phyloP scores from a whole-genome alignment of 2,329 filamentous ascomycete genomes.

The Chalaropsis thielavioides region DNA sequence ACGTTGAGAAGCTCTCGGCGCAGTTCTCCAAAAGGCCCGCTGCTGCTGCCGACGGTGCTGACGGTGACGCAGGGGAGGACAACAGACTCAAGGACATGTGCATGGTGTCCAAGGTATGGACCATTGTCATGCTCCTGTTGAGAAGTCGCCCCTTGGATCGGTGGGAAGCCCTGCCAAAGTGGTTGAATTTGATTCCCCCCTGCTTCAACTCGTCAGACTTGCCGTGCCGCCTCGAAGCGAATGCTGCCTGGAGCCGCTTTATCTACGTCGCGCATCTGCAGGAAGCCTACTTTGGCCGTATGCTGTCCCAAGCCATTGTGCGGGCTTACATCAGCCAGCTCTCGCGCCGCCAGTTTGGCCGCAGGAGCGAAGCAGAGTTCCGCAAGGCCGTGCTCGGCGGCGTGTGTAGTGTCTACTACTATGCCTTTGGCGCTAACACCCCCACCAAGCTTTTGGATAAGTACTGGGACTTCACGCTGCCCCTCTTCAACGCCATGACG shows the following conservation, averaged over 20 bases:
- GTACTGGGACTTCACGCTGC: slow-evolving; percentile 66
- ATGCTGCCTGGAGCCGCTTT: slow-evolving; percentile 73
- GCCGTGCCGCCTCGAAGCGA: slow-evolving; percentile 58
- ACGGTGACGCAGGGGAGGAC: not conserved
- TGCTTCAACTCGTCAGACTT: slow-evolving; percentile 72
- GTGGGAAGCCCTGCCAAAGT: slow-evolving; percentile 62
- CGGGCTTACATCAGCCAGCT: slow-evolving; percentile 14
- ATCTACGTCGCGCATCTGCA: slow-evolving; percentile 59
- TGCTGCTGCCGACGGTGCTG: slow-evolving; percentile 10
- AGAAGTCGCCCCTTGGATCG: slow-evolving; percentile 43
- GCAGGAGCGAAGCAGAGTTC: slow-evolving; percentile 42
- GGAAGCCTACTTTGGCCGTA: slow-evolving; percentile 42
- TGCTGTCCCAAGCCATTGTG: slow-evolving; percentile 24
- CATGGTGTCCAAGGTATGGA: slow-evolving; percentile 79
- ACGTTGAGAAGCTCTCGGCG: slow-evolving; percentile 49
- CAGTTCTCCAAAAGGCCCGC: slow-evolving; percentile 49
- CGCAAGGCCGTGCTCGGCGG: slow-evolving; percentile 47
- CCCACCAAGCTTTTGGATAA: slow-evolving; percentile 51
- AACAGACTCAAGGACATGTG: slow-evolving; percentile 21
- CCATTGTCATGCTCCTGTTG: slow-evolving; percentile 63
- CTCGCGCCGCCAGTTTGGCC: slow-evolving; percentile 10
- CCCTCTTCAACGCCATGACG: slow-evolving; percentile 22
- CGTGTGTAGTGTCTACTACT: slow-evolving; percentile 71
- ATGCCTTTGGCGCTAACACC: slow-evolving; percentile 58
- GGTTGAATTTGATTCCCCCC: slow-evolving; percentile 64